Conservation (phyloP, 768 basidiomycete genomes). For the Agaricus sinodeliciosus region DNA sequence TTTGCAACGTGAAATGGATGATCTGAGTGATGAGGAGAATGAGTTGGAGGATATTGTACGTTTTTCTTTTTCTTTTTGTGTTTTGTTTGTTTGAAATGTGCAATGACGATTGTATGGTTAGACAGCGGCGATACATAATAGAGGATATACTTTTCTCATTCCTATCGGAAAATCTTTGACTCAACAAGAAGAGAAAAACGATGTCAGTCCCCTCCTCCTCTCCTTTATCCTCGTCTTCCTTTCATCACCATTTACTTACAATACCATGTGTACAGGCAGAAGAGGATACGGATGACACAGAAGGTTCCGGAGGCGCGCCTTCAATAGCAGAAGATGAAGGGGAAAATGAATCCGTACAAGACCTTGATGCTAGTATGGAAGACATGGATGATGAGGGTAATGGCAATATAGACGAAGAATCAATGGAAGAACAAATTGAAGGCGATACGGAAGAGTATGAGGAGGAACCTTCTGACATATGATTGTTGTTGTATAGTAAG, state of each 20-base stretch:
- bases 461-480: slow-evolving; percentile 35
- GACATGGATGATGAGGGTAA: slow-evolving; percentile 42
- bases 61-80: slow-evolving; percentile 8
- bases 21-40: slow-evolving; percentile 78
- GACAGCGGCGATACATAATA: slow-evolving; percentile 55
- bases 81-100: too few relatives aligned
- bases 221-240: not conserved
- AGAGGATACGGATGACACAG: slow-evolving; percentile 30
- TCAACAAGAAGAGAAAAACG: slow-evolving; percentile 79
- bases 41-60: slow-evolving; percentile 73
- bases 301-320: slow-evolving; percentile 37
- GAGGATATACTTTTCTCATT: slow-evolving; percentile 61
- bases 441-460: slow-evolving; percentile 48
- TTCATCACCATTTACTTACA: too few relatives aligned
- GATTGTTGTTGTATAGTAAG: not conserved
- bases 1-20: slow-evolving; percentile 71
- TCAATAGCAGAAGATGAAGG: slow-evolving; percentile 42
- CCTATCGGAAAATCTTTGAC: slow-evolving; percentile 72
- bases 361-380: slow-evolving; percentile 63
- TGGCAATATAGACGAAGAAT: slow-evolving; percentile 35
- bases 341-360: slow-evolving; percentile 41
- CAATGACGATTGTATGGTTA: slow-evolving; percentile 19
- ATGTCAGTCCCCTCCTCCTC: slow-evolving; percentile 37
- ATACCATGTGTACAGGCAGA: slow-evolving; percentile 3
- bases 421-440: slow-evolving; percentile 26